These are phyloP conservation scores for Candida montana DNA, from an alignment of 805 yeast species.

Conservation along the genomic window DNA sequence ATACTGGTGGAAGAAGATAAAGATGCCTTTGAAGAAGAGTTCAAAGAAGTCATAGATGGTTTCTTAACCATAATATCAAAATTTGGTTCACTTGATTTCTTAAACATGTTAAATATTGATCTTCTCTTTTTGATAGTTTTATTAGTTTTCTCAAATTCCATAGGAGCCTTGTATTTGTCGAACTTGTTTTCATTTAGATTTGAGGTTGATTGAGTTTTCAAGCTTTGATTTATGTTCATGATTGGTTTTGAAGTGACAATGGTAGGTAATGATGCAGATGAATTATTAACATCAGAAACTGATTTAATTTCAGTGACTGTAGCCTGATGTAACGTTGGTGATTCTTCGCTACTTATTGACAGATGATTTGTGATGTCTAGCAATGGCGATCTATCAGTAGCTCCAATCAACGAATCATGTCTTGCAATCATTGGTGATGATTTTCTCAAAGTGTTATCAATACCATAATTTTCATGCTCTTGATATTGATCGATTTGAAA, in stretches of 20 bases:
- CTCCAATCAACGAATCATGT: constrained; percentile 16
- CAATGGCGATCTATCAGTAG: background rate
- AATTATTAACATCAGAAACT: background rate
- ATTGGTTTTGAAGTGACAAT: background rate
- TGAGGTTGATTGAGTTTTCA: constrained; percentile 4
- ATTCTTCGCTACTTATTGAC: background rate
- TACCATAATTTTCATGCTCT: background rate
- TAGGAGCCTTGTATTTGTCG: constrained; percentile 8
- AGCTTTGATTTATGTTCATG: constrained; percentile 1
- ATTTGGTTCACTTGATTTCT: constrained; percentile 15
- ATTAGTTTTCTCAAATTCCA: constrained; percentile 6
- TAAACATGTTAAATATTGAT: constrained; percentile 23
- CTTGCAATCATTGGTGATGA: constrained; percentile 15
- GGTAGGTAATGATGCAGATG: background rate
- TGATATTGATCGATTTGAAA: constrained; percentile 3
- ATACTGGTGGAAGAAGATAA: background rate
- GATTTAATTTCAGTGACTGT: too few relatives aligned
- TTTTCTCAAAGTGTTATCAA: constrained; percentile 9
- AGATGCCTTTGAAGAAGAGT: background rate
- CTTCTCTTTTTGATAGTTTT: constrained; percentile 17
- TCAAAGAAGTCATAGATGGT: constrained; percentile 3
- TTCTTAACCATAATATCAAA: constrained; percentile 24
- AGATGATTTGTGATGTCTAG: background rate
- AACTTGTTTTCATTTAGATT: constrained; percentile 6
- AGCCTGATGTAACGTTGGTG: background rate